Base-by-base conservation (phyloP, 345 rosid species). In the Pistacia atlantica region DNA sequence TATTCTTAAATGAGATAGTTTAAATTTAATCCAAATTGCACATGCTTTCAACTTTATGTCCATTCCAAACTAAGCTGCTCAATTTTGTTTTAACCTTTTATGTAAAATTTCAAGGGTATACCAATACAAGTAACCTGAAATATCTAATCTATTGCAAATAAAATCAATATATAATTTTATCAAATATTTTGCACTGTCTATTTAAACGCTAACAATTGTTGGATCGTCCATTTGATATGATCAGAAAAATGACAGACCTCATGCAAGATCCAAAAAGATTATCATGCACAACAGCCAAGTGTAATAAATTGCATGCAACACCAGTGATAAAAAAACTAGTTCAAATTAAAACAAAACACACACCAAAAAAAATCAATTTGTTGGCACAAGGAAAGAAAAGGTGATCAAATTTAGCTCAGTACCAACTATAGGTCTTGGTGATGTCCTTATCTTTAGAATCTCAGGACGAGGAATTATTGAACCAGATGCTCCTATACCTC, bases 401-500 rank as follows among this genome's bases (percentile, higher is more conserved):
- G 48, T 12, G 35, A n/a, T 18, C 49, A 74, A 80, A 46, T 73
- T 74, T 51, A 17, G 76, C 16, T 31, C 67, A 63, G 28, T 90
- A 94, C 99, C 97, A 11, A 81, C 83, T 16, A 93, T 86, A 67
- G 98, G 97, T 86, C 99, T 89, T 59, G 96, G 96, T 9, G 99
- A 90, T 42, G 91, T 80, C 79, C 99, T 85, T 55, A 92, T 89
- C 91, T 89, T 94, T 62, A 94, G 82, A 71, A 97, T 94, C 86
- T 97, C 98, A 49, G 98, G 99, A 17, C 96, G 97, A 78, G 98
- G 97, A 81, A 97, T 89, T 72, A 94, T 91, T 45, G 97, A 86
- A 61, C 92, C 93, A 65, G 98, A 94, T 75, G 99, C 84, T 72
- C 94, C 95, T 75, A 65, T 76, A 58, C 98, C 99, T 88, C 97